Base-by-base conservation (phyloP, 148 eudicot species). In the Camellia japonica region DNA sequence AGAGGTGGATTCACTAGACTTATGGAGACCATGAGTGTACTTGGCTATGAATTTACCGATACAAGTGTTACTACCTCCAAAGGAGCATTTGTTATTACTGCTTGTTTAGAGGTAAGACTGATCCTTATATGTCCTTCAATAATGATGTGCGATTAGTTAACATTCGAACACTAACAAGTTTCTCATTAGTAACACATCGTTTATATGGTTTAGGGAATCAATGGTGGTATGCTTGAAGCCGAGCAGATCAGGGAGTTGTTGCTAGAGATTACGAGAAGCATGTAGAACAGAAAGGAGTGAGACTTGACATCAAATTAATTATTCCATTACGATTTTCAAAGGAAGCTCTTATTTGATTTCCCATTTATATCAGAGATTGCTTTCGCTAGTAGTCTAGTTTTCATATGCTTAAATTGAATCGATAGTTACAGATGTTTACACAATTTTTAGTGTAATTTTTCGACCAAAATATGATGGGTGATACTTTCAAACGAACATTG, bases 41-140 rank as follows among this genome's bases (percentile, higher is more conserved):
- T 87, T 49, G 97, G 97, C 46, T 85, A 86, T 61, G 91, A 90
- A 75, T 84, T 91, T 58, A 88, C 75, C 59, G 90, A 90, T 65
- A 86, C 86, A 44, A 89, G 87, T 79, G 79, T 90, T 4, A 87
- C 87, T 13, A 85, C 98, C 56, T 82, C 89, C 52, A 85, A 74
- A 81, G 98, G 94, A 72, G 93, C 91, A 41, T 79, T 90, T 76
- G 90, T 92, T 55, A 58, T 96, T 52, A 88, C 92, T 79, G 85
- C 91, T 51, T 88, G 85, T 77, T 84, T 90, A 73, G 90, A 87
- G 99, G 99, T 96, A 74, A 80, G 18, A 47, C 9, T 73, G 52
- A n/a, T 30, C 38, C 38, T 30, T 30, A 30, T 30, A 30, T 30
- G 38, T 30, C 38, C 38, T 30, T 30, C 38, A 30, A 30, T 30